Percentiles rank a stretch among this genome's conserved stretches.
These are phyloP conservation scores for Acanthamoeba royreba DNA, from an alignment of 208 protist genomes.

Conservation along the genomic window DNA sequence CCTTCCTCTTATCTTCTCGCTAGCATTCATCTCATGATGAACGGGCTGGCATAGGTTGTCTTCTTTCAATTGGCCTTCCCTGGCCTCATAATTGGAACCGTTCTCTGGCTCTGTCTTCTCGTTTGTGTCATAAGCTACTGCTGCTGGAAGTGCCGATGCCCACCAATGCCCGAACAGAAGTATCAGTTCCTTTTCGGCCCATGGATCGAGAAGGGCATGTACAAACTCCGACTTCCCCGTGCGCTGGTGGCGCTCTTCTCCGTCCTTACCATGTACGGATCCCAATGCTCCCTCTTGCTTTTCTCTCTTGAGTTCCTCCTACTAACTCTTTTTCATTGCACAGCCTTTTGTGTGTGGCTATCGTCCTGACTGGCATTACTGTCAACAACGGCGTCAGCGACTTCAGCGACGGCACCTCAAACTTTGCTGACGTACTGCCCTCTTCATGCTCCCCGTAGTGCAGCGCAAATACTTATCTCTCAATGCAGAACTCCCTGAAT, in stretches of 20 bases:
- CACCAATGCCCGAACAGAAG: slow-evolving; percentile 1
- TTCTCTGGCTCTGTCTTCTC: neutral
- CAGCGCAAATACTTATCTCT: no score
- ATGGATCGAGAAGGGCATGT: slow-evolving; percentile 37
- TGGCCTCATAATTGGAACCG: neutral
- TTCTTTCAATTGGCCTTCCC: slow-evolving; percentile 14
- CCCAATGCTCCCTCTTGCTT: neutral
- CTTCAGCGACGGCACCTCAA: neutral
- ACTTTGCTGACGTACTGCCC: neutral
- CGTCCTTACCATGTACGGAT: neutral
- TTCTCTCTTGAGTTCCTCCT: neutral
- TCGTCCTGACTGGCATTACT: slow-evolving; percentile 6
- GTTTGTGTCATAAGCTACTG: slow-evolving; percentile 9
- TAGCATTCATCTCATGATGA: neutral
- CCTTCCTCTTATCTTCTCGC: neutral
- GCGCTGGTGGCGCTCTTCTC: neutral
- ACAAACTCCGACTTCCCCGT: slow-evolving; percentile 3
- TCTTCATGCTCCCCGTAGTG: no score
- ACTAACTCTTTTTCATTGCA: neutral
- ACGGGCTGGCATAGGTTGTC: neutral
- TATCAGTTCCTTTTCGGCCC: slow-evolving; percentile 29
- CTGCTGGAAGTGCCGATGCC: slow-evolving; percentile 6
- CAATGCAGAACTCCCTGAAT: neutral
- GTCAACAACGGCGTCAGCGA: neutral
- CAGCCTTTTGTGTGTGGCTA: neutral